phyloP scores from a whole-genome alignment of 2,329 filamentous ascomycete species.

The Blastomyces percursus region DNA sequence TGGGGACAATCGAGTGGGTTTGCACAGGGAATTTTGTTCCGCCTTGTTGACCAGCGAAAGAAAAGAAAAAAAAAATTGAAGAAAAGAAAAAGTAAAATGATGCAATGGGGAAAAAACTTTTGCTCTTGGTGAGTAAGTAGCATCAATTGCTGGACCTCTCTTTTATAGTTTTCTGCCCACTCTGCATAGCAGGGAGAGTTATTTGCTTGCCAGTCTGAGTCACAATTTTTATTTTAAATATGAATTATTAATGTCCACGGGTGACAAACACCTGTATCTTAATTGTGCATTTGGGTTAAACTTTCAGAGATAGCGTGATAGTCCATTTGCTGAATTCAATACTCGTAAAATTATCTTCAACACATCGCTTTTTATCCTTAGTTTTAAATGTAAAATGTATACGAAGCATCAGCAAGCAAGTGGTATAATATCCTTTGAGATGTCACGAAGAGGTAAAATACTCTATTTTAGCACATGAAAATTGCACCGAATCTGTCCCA shows the following conservation, averaged over 20 bases:
- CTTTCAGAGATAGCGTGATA: no score
- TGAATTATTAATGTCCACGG: background rate
- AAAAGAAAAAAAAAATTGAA: background rate
- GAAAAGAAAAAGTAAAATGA: background rate
- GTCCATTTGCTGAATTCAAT: no score
- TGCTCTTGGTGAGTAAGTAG: background rate
- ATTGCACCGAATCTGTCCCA: no score
- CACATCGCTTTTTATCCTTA: background rate
- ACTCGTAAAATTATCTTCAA: background rate
- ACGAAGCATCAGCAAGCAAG: background rate
- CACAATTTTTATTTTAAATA: background rate
- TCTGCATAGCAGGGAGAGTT: background rate
- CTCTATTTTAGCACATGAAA: background rate
- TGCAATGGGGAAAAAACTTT: background rate
- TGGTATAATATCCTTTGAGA: background rate
- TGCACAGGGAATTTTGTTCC: background rate
- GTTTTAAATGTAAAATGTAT: background rate
- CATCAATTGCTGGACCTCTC: background rate
- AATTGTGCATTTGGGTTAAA: no score
- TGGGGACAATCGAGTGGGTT: constrained; percentile 6
- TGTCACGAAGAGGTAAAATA: background rate
- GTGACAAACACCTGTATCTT: no score
- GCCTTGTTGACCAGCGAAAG: background rate
- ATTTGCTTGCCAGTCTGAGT: background rate
- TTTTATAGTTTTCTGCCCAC: constrained; percentile 2